Percentiles rank a stretch among this genome's conserved stretches.
Conservation (phyloP, 257 asterid genomes). For the Ocimum tenuiflorum region DNA sequence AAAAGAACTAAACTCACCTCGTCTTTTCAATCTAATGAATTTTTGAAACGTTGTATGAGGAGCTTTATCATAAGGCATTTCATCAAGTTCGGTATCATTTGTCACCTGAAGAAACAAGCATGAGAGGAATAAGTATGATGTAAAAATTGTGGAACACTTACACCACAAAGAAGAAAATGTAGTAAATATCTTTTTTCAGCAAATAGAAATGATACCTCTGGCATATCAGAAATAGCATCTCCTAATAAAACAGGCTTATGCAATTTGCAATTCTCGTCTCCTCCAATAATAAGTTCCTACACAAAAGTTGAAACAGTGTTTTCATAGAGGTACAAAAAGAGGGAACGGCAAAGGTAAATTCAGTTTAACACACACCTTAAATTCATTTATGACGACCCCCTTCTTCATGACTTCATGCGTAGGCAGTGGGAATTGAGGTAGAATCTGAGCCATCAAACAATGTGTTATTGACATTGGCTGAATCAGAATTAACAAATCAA, state of each 20-base stretch:
- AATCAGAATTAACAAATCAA: background rate
- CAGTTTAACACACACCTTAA: slow-evolving; percentile 29
- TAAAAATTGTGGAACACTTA: background rate
- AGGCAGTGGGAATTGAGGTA: slow-evolving; percentile 44
- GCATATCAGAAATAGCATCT: slow-evolving; percentile 40
- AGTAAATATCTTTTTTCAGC: background rate
- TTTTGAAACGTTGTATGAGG: slow-evolving; percentile 25
- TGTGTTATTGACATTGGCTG: background rate
- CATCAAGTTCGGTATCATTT: slow-evolving; percentile 30
- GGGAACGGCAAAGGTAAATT: background rate
- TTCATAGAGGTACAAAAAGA: background rate
- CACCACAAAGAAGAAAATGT: background rate
- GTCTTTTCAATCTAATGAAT: slow-evolving; percentile 24
- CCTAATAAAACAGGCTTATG: slow-evolving; percentile 26
- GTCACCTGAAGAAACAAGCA: slow-evolving; percentile 28
- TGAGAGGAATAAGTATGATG: background rate
- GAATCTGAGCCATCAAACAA: slow-evolving; percentile 21
- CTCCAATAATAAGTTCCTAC: slow-evolving; percentile 31
- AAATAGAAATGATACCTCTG: slow-evolving; percentile 23
- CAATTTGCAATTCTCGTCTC: slow-evolving; percentile 7
- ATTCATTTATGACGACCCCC: slow-evolving; percentile 36
- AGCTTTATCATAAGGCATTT: slow-evolving; percentile 18
- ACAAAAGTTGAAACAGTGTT: background rate
- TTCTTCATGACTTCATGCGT: slow-evolving; percentile 37
- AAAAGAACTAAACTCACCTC: slow-evolving; percentile 17